A percentile compares a stretch with the other conserved stretches of the same genome.
These are phyloP conservation scores for Zasmidium cellare DNA, from an alignment of 2,329 filamentous ascomycete genomes.

Conservation along the genomic window DNA sequence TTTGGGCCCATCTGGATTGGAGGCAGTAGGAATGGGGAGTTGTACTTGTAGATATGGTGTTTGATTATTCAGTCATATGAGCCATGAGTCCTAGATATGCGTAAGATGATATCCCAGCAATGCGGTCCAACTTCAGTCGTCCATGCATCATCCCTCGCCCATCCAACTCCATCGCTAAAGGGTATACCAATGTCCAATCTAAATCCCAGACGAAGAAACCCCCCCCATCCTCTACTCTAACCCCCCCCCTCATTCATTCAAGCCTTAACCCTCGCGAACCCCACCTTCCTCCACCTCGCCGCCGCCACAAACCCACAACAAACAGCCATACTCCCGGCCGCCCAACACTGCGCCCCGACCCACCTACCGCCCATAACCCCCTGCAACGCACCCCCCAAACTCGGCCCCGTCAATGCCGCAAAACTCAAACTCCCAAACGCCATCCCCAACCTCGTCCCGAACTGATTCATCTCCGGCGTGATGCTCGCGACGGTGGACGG, in stretches of 20 bases:
- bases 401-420: conserved; percentile 47
- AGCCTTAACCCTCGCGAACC: conserved; percentile 20
- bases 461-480: conserved; percentile 47
- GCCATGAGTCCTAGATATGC: no score
- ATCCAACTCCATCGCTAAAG: no score
- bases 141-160: no score
- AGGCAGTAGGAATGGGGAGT: background rate
- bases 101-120: no score
- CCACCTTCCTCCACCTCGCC: conserved; percentile 27
- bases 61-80: no score
- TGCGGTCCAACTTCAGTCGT: no score
- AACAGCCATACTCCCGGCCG: conserved; percentile 30
- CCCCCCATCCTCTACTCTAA: no score
- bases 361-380: conserved; percentile 42
- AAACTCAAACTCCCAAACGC: conserved; percentile 47
- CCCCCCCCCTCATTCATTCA: no score
- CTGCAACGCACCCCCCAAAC: conserved; percentile 49
- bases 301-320: conserved; percentile 20
- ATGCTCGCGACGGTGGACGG: conserved; percentile 44
- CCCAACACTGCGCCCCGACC: conserved; percentile 45
- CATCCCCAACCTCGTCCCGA: conserved; percentile 51
- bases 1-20: conserved; percentile 7
- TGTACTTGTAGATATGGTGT: background rate
- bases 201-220: no score
- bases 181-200: no score